Conservation (phyloP, 345 rosid species). For the Noccaea bulbosa region DNA sequence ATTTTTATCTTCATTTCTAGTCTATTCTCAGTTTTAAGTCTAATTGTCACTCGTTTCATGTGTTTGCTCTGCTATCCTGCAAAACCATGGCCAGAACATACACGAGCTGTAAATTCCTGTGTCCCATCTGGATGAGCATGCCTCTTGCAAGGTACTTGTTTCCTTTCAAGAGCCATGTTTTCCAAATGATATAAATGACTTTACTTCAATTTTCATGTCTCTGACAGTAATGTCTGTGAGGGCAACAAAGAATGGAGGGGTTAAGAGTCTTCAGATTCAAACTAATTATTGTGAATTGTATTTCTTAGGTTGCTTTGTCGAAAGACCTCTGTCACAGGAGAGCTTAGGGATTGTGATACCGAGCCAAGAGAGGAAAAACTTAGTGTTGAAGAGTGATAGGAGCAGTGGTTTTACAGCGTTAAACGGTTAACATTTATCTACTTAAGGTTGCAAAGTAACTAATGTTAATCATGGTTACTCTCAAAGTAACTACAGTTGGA, state of each 20-base stretch:
- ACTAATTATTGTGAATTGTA: conserved; percentile 21
- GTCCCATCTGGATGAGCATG: conserved; percentile 45
- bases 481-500: too few species aligned
- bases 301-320: conserved; percentile 78
- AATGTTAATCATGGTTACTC: too few species aligned
- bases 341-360: conserved; percentile 54
- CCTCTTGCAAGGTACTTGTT: conserved; percentile 56
- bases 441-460: too few species aligned
- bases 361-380: conserved; percentile 46
- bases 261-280: conserved; percentile 15
- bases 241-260: conserved; percentile 16
- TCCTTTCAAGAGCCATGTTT: conserved; percentile 19
- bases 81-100: conserved; percentile 62
- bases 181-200: conserved; percentile 5
- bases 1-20: neutral
- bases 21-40: neutral
- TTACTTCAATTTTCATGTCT: neutral
- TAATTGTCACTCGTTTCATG: conserved; percentile 24
- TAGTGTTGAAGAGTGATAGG: conserved; percentile 43
- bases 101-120: conserved; percentile 62
- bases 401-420: too few species aligned
- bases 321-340: conserved; percentile 91
- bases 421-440: too few species aligned
- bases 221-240: neutral
- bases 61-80: conserved; percentile 32